Percentiles rank a stretch among this genome's conserved stretches.
phyloP scores from a whole-genome alignment of 2,329 filamentous ascomycete species.

The Fusarium metavorans region DNA sequence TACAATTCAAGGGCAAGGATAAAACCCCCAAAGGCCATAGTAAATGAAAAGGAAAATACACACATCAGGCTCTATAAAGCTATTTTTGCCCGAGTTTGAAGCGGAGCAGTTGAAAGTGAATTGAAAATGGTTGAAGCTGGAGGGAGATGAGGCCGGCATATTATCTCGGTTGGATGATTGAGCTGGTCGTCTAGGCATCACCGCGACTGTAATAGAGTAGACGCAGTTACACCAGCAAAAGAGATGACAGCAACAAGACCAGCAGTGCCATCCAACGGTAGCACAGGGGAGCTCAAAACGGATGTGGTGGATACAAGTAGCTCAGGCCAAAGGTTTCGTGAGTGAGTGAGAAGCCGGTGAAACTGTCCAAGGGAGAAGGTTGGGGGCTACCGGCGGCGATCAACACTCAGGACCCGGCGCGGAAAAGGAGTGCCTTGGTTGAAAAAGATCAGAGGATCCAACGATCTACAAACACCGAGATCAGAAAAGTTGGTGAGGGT shows the following conservation, averaged over 20 bases:
- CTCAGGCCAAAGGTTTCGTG: constrained; percentile 4
- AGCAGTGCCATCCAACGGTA: constrained; percentile 2
- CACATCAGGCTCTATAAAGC: constrained; percentile 51
- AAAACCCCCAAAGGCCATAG: not conserved
- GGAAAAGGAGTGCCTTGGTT: constrained; percentile 10
- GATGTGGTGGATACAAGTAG: constrained; percentile 10
- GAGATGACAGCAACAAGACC: not conserved
- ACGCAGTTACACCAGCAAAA: not conserved
- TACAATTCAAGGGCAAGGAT: not conserved
- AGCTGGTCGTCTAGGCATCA: constrained; percentile 31
- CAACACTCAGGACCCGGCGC: constrained; percentile 22
- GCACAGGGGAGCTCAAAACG: constrained; percentile 4
- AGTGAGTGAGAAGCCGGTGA: constrained; percentile 21
- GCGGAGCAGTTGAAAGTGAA: constrained; percentile 51
- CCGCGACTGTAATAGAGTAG: constrained; percentile 10
- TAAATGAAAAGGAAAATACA: constrained; percentile 18
- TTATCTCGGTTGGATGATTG: constrained; percentile 20
- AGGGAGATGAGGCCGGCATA: constrained; percentile 28
- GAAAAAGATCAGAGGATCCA: not conserved
- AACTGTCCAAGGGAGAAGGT: constrained; percentile 21
- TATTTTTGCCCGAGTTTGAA: constrained; percentile 43
- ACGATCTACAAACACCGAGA: not conserved
- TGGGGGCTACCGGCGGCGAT: constrained; percentile 32
- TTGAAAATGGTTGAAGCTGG: constrained; percentile 41
- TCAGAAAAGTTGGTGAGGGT: not conserved